Evolutionary conservation across 2,329 filamentous ascomycete genomes (phyloP), one percentile per base, ranked within the genome.

Genomic region (Fusarium sp.): DNA sequence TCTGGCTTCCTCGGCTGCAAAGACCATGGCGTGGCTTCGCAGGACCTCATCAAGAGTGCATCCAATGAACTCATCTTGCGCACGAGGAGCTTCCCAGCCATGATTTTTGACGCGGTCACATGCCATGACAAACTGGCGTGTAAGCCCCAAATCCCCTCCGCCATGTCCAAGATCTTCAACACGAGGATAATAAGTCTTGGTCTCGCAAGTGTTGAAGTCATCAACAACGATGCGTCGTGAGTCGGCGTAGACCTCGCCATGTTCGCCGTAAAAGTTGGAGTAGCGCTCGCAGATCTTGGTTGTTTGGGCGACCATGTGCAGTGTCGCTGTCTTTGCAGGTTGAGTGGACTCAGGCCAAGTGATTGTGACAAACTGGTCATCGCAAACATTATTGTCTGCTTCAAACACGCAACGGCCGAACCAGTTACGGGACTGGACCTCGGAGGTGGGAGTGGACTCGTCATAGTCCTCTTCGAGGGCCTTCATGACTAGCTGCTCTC

Each of bases 351-450:
- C 93, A 14, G 94, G 91, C 94, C 95, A 98, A 6, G 87, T 89
- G 55, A 98, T 88, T 1, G 92, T 95, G 22, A 98, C 96, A 27
- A 91, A 87, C 79, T 98, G 95, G 75, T 98, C 94, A 78, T 99
- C 96, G 75, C 91, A 93, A 44, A 98, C 96, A 75, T 97, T 90
- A 80, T 98, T 99, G 81, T 97, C 94, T 7, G 91, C 85, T 78
- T 98, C 96, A 81, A 91, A 98, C 3, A 98, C 96, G 77, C 96
- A 99, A n/a, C 95, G 89, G 0, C 96, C 96, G 76, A 94, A 98
- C 94, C 94, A 92, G 70, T 91, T 91, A 12, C 85, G 82, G 7
- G 82, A 81, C 5, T 83, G 83, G 3, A 86, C 77, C n/a, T 84
- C 81, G 2, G 80, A 76, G 56, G 82, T 79, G 6, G 86, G 83